Evolutionary conservation across 2,329 filamentous ascomycete genomes (phyloP).

Genomic region (Reticulascus tulasneorum): DNA sequence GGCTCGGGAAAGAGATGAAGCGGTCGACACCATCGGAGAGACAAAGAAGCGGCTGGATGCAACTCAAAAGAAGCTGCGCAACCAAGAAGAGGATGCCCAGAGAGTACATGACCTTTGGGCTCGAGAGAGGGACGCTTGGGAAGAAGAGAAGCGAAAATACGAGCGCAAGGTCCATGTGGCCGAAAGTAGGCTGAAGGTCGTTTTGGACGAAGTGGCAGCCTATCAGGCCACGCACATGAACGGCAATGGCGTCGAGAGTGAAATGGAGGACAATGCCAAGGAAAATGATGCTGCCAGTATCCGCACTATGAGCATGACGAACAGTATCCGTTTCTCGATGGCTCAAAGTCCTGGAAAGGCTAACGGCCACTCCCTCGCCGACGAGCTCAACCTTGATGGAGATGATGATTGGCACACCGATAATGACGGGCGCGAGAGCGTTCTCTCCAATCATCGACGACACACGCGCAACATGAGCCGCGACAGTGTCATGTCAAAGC

Average conservation of each 20-base stretch:
- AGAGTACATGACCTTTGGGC: constrained; percentile 77
- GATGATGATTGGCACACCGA: constrained; percentile 71
- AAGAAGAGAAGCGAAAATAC: constrained; percentile 73
- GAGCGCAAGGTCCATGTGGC: constrained; percentile 88
- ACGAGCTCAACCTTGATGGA: constrained; percentile 84
- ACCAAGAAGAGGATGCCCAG: constrained; percentile 78
- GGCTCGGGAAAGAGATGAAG: constrained; percentile 79
- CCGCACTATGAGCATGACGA: constrained; percentile 67
- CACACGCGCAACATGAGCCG: constrained; percentile 54
- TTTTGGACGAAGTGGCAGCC: constrained; percentile 81
- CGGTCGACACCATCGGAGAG: constrained; percentile 68
- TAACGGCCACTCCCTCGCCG: constrained; percentile 75
- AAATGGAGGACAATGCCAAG: constrained; percentile 56
- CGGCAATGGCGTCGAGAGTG: constrained; percentile 43
- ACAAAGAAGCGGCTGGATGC: constrained; percentile 72
- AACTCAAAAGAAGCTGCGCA: constrained; percentile 71
- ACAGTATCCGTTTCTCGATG: constrained; percentile 70
- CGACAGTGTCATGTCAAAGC: constrained; percentile 48
- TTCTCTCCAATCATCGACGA: constrained; percentile 43
- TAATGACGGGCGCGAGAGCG: constrained; percentile 64
- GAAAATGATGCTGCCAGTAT: constrained; percentile 72
- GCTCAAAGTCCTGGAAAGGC: constrained; percentile 51
- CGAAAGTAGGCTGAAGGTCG: constrained; percentile 75
- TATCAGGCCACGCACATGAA: constrained; percentile 55
- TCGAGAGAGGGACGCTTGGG: constrained; percentile 80